Evolutionary conservation across 331 rosid genomes (phyloP), one percentile per base, ranked within the genome.

Genomic region (Pyracantha coccinea): DNA sequence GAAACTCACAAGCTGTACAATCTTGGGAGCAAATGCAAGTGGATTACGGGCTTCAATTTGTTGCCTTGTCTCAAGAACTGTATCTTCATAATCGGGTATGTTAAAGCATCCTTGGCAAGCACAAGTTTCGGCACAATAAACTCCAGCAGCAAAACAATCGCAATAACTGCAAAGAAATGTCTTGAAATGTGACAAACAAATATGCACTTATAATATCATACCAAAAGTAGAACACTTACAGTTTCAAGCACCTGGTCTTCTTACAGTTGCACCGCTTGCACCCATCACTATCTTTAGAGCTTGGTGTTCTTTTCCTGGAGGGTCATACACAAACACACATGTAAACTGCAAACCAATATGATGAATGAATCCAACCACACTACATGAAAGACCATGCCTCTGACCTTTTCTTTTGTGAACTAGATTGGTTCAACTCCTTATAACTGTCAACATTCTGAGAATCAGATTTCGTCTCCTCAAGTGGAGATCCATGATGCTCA

Each of bases 161-260:
- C 97, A 90, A 29, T 90, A 92, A 77, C 96, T 88, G 87, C 71
- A 47, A 71, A 81, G 27, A 24, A 54, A 67, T 57, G 57, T 70
- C 59, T 21, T 53, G 28, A 71, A 60, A 62, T 45, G 74, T 52
- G 23, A 62, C 68, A 57, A 68, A 73, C 8, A 68, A 64, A 23
- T 8, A 27, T 58, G 28, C 12, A 35, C 29, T 3, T 29, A 68
- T 15, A 31, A 33, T 31, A 44, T 71, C 4, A 19, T 15, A n/a
- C 21, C 45, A 68, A 16, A 44, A 20, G 38, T 29, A 62, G 78
- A 74, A 24, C 69, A 80, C 97, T 78, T 77, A 92, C 97, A 90
- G 93, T 80, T 92, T 88, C 84, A 90, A 68, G 81, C 96, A 92
- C 78, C 84, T 83, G 74, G 81, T 85, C 81, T 84, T 92, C 83